Evolutionary conservation across 768 basidiomycete species (phyloP), one percentile per base, ranked within the genome.

Genomic region (Agaricus blazei): DNA sequence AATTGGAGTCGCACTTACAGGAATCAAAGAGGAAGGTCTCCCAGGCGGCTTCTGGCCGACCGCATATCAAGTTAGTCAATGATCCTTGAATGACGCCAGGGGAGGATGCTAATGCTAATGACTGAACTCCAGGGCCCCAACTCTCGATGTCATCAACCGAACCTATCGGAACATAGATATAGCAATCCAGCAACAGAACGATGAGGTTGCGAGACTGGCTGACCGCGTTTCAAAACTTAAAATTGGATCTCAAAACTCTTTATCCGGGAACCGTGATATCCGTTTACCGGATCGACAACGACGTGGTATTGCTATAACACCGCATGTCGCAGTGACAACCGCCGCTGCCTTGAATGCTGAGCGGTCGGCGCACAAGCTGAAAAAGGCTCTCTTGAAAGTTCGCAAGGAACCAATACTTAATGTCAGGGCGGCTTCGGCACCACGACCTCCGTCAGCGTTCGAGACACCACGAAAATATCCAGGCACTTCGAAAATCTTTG

Each of bases 141-240:
- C 90, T 6, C 70, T 97, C 49, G 94, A 95, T 62, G 87, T 88
- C 1, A 81, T 96, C 65, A 85, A 88, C 61, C 81, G 90, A 31
- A 88, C 91, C 0, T 88, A 90, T 62, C 83, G 87, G 41, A 94
- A 95, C 66, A 91, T 97, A 62, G 88, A 92, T 52, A 65, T 82
- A 19, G 83, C 84, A 0, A 77, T 91, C 58, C 75, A 75, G 38
- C 83, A 87, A 60, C 84, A 88, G 66, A 71, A 74, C 1, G 71
- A 72, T 28, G 80, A 85, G 8, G 67, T 91, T 27, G 69, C 75
- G 2, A 64, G 67, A 1, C 75, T 91, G 31, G 68, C 76, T 1
- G 65, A 72, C n/a, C 79, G 85, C 36, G 67, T 88, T 19, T 62
- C 75, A 12, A 80, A 76, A 54, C 67, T 90, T 45, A 70, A 81